A percentile compares a stretch with the other conserved stretches of the same genome.
Conservation (phyloP, 768 basidiomycete species). For the Phylloporus arenicola region DNA sequence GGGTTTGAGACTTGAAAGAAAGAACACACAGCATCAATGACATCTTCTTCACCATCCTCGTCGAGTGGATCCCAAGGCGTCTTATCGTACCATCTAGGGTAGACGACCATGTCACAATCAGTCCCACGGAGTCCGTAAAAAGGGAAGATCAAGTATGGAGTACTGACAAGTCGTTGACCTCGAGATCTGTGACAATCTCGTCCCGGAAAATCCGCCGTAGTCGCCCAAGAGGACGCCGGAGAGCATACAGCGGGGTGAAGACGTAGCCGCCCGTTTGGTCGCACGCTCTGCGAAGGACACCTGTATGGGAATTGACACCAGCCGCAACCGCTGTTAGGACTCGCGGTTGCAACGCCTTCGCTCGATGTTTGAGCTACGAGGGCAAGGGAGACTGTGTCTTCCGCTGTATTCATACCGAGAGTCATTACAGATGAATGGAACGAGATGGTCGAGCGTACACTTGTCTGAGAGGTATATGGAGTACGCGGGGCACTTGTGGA, state of each 20-base stretch:
- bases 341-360: neutral
- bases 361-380: slow-evolving; percentile 12
- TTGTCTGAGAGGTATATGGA: slow-evolving; percentile 31
- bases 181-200: neutral
- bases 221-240: slow-evolving; percentile 13
- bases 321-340: neutral
- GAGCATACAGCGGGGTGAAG: slow-evolving; percentile 20
- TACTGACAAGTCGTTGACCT: slow-evolving; percentile 20
- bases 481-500: slow-evolving; percentile 29
- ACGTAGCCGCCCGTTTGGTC: slow-evolving; percentile 12
- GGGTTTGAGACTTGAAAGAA: neutral
- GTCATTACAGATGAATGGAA: neutral
- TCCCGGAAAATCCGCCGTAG: slow-evolving; percentile 16
- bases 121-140: neutral
- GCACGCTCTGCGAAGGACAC: slow-evolving; percentile 20
- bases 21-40: slow-evolving; percentile 13
- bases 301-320: slow-evolving; percentile 16
- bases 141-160: neutral
- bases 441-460: slow-evolving; percentile 1
- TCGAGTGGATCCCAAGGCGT: slow-evolving; percentile 28
- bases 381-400: slow-evolving; percentile 21
- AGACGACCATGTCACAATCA: neutral
- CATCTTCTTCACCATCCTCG: slow-evolving; percentile 23
- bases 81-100: slow-evolving; percentile 17
- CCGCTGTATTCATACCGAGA: slow-evolving; percentile 8